Evolutionary conservation across 805 yeast genomes (phyloP), one percentile per base, ranked within the genome.

Genomic region (Zygosaccharomyces lentus): DNA sequence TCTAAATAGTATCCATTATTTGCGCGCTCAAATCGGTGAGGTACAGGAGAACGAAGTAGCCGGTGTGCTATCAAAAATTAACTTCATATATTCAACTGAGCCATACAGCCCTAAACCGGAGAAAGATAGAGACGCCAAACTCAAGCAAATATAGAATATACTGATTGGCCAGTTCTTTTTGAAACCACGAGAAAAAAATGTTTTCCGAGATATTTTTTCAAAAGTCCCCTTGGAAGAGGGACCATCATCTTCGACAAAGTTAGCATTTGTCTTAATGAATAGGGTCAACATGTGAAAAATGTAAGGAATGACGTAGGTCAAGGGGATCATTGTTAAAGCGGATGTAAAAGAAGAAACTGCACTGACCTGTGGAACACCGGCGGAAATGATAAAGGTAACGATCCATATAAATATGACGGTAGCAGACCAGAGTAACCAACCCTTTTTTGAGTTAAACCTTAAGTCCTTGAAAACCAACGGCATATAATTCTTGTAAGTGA

Each of bases 271-370:
- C 32, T 40, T 40, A 9, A 40, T 16, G 9, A 40, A 40, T n/a
- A 40, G 27, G n/a, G 43, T 23, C 31, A 23, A 31, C 43, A 31
- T 40, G 17, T 40, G 43, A 30, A 40, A 40, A 7, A 40, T 8
- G 19, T 30, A 40, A 6, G 43, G 43, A 15, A 40, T 40, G 19
- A 30, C 43, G 13, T 40, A 40, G 17, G 43, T 40, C 31, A 40
- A 31, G 8, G 43, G 43, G 21, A 40, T 40, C 43, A 40, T 40
- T 23, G 43, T 40, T 21, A 40, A 31, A 16, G 43, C 43, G 19
- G 43, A 40, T 7, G 43, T 40, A 17, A 40, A 40, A 21, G 43
- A 40, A 40, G 43, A 40, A 31, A 40, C 43, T 19, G 43, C 43
- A 19, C 43, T 40, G 10, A 40, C 43, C 43, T 40, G 43, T 5